Percentiles rank a stretch among this genome's conserved stretches.
Conservation (phyloP, 2,329 filamentous ascomycete genomes). For the Bipolaris cookei region DNA sequence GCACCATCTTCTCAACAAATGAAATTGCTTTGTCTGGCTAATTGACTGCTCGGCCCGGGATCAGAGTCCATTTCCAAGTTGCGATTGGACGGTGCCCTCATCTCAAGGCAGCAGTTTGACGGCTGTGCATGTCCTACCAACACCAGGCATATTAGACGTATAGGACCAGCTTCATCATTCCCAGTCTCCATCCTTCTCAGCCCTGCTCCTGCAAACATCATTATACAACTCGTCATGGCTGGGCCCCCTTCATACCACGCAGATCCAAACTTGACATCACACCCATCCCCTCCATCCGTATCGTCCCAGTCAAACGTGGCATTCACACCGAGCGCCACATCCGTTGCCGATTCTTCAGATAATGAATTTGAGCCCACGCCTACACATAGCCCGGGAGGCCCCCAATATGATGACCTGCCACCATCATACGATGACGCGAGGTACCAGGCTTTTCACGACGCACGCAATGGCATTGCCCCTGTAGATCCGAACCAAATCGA, state of each 20-base stretch:
- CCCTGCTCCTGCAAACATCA: neutral
- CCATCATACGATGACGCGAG: slow-evolving; percentile 48
- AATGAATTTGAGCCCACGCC: slow-evolving; percentile 43
- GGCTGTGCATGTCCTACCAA: slow-evolving; percentile 10
- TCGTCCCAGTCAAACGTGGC: slow-evolving; percentile 24
- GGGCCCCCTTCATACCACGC: slow-evolving; percentile 23
- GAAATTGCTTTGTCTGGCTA: neutral
- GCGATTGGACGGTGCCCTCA: slow-evolving; percentile 16
- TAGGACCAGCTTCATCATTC: neutral
- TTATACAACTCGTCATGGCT: slow-evolving; percentile 27
- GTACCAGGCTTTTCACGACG: slow-evolving; percentile 37
- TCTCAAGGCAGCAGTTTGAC: slow-evolving; percentile 22
- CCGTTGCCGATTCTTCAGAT: slow-evolving; percentile 43
- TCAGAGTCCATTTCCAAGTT: slow-evolving; percentile 8
- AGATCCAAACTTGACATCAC: slow-evolving; percentile 16
- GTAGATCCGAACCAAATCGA: slow-evolving; percentile 38
- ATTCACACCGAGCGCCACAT: slow-evolving; percentile 38
- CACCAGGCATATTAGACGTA: slow-evolving; percentile 12
- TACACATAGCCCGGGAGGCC: slow-evolving; percentile 38
- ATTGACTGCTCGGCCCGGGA: neutral
- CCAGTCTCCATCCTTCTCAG: neutral
- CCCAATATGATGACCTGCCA: slow-evolving; percentile 46
- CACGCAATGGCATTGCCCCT: slow-evolving; percentile 33
- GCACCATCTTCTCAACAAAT: slow-evolving; percentile 1
- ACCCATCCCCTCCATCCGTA: slow-evolving; percentile 22